A percentile compares a stretch with the other conserved stretches of the same genome.
These are phyloP conservation scores for Biscogniauxia mediterranea DNA, from an alignment of 2,329 filamentous ascomycete genomes.

Conservation along the genomic window DNA sequence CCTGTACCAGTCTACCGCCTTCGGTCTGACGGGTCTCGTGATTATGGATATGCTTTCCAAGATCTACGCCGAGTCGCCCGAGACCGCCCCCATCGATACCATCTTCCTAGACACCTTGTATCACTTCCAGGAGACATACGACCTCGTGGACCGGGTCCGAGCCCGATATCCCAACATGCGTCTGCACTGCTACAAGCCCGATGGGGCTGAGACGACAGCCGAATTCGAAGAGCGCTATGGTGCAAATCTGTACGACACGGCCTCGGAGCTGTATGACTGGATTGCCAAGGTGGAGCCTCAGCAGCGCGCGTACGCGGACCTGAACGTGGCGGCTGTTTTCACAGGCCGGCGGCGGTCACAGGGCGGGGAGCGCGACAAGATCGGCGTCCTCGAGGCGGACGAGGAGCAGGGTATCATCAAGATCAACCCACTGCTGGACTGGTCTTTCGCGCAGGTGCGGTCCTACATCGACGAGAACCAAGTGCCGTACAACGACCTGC, in stretches of 20 bases:
- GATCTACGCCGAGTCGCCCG: constrained; percentile 62
- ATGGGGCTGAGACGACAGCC: constrained; percentile 66
- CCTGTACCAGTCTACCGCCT: constrained; percentile 83
- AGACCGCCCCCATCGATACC: constrained; percentile 59
- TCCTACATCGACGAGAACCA: constrained; percentile 81
- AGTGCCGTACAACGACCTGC: constrained; percentile 89
- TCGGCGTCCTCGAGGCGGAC: constrained; percentile 90
- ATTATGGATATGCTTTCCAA: constrained; percentile 84
- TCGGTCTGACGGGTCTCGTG: constrained; percentile 76
- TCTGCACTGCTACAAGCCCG: constrained; percentile 87
- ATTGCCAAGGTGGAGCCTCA: constrained; percentile 96
- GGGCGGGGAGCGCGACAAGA: constrained; percentile 84
- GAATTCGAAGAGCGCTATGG: constrained; percentile 85
- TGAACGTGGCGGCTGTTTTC: constrained; percentile 85
- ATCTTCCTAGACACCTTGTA: constrained; percentile 84
- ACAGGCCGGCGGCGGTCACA: constrained; percentile 91
- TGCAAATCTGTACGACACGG: constrained; percentile 76
- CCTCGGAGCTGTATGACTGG: constrained; percentile 92
- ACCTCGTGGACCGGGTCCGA: constrained; percentile 71
- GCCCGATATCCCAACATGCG: constrained; percentile 74
- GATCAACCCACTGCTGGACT: constrained; percentile 95
- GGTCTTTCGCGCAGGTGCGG: constrained; percentile 88
- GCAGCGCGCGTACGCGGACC: constrained; percentile 82
- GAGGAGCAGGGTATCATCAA: constrained; percentile 87
- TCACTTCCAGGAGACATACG: constrained; percentile 76